Base-by-base conservation (phyloP, 108 stramenopile genomes). In the Discostella stelligeroides region DNA sequence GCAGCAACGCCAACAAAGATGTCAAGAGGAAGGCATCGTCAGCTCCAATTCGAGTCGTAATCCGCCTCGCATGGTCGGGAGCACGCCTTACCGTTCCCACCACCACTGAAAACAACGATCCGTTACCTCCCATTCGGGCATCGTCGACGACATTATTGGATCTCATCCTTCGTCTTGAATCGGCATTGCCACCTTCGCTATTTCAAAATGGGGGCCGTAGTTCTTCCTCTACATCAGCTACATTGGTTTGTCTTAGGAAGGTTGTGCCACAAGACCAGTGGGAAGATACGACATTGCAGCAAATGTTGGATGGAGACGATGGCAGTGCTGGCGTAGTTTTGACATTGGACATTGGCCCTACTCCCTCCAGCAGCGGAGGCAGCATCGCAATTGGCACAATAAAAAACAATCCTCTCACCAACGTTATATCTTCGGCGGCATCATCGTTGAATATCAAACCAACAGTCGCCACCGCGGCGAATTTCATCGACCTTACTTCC, bases 271-370 rank as follows among this genome's bases (percentile, higher is more conserved):
- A 37, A 49, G 40, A 15, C 7, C 60, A 65, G 47, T 80, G 79
- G 79, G 79, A 65, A n/a, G 17, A 56, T 30, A 80, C 79, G 12
- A 64, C 75, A 15, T 49, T 80, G 34, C 34, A 41, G 24, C 43
- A 71, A 29, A 68, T 80, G 39, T 18, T 75, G 70, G 79, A 71
- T 23, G 72, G 75, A 1, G 75, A 80, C 41, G 69, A 76, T 40
- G 79, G 79, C n/a, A 50, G 63, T 20, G 68, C 66, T n/a, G 78
- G 78, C 7, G 78, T 79, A 23, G 49, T 80, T 1, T 41, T 80
- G 37, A 74, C 72, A 12, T 37, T 80, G 18, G 70, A 76, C 21
- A 14, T 75, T 23, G 79, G 68, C 34, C 39, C 18, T 15, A 46
- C 15, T 29, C 37, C 57, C 0, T 46, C 27, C 0, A 30, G 23